Base-by-base conservation (phyloP, 129 eudicot species). In the Sambucus nigra region DNA sequence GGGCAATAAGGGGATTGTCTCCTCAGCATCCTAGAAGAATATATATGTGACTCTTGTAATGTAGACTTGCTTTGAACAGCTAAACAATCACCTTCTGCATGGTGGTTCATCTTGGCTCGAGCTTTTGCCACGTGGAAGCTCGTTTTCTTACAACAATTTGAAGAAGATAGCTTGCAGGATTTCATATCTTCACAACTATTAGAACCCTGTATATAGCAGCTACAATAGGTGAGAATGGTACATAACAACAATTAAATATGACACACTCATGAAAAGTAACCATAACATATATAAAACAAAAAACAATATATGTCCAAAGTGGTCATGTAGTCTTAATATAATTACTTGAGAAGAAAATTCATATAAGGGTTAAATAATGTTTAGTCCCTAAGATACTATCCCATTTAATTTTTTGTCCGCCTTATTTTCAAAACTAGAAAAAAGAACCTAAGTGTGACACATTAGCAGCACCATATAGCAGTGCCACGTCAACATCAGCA, bases 1-100 rank as follows among this genome's bases (percentile, higher is more conserved):
- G 80, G 64, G 58, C 49, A 31, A 67, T 68, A 65, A 5, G 88
- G 81, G 15, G 73, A 67, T 55, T 44, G 62, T 65, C 94, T 79
- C 59, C 81, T 89, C 25, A 27, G 63, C 13, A 62, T 73, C 66
- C 61, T 79, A 3, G 70, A 31, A 15, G 75, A 60, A 38, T 54
- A 49, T 35, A 35, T 19, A 24, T 20, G 24, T 55, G 80, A 56
- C 55, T 68, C 78, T 11, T 20, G 66, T 23, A 71, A 60, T 49
- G 61, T 66, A 41, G 51, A 25, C 57, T 64, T 59, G 31, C 66
- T 67, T 28, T 54, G 61, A n/a, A 45, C 46, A 26, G 69, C 69
- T 49, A 66, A 52, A 55, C 40, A 57, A 52, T 53, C 68, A 25
- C 47, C 57, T 60, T 44, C 59, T 57, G 33, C 62, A 19, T 65